These are phyloP conservation scores for Iris macrosiphon DNA, from an alignment of 106 monocot species.

Conservation along the genomic window DNA sequence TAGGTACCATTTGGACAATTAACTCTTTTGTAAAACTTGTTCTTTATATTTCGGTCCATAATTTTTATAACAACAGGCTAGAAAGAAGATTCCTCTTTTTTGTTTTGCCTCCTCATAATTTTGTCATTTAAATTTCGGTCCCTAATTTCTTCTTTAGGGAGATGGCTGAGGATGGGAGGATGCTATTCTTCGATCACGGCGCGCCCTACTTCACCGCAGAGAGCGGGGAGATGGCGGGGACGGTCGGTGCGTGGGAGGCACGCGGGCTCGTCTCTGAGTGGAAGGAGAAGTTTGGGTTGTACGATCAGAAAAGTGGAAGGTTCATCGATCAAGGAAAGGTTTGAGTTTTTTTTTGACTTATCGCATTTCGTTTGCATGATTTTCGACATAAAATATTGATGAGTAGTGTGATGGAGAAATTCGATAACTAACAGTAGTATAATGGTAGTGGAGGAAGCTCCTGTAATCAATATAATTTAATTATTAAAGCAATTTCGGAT, in stretches of 20 bases:
- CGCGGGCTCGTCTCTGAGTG: conserved; percentile 61
- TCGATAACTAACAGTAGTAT: too few relatives aligned
- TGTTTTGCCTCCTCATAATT: background rate
- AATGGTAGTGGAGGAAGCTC: too few relatives aligned
- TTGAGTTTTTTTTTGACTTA: background rate
- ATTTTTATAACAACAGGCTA: too few relatives aligned
- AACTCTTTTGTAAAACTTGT: too few relatives aligned
- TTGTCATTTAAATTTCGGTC: background rate
- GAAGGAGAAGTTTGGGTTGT: conserved; percentile 59
- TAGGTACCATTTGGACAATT: too few relatives aligned
- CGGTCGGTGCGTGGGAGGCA: conserved; percentile 53
- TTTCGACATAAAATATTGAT: too few relatives aligned
- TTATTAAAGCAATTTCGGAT: too few relatives aligned
- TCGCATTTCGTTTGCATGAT: too few relatives aligned
- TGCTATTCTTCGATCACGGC: conserved; percentile 73
- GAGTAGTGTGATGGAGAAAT: too few relatives aligned
- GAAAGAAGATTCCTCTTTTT: too few relatives aligned
- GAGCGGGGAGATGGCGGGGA: conserved; percentile 33
- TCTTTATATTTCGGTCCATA: too few relatives aligned
- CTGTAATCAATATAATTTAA: too few relatives aligned
- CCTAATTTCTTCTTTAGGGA: conserved; percentile 28
- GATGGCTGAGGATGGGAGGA: conserved; percentile 45
- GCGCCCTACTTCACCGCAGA: conserved; percentile 57
- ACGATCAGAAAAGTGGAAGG: conserved; percentile 30
- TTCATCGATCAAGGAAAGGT: conserved; percentile 55